Conservation (phyloP, 2,329 filamentous ascomycete species). For the Didymella segeticola region DNA sequence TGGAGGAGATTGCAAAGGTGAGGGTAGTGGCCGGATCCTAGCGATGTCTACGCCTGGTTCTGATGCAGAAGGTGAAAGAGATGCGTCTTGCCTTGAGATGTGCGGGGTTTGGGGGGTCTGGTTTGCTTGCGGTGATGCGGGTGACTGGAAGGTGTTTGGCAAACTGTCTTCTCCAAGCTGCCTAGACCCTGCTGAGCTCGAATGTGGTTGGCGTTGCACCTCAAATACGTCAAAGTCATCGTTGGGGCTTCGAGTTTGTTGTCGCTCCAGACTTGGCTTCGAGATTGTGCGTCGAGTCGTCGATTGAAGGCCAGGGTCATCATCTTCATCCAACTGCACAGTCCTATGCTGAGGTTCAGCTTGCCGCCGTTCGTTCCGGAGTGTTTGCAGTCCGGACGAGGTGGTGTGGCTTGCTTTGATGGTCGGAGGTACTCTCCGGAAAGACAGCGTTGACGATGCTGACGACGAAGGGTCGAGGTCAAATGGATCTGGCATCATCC, state of each 20-base stretch:
- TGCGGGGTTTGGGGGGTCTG: background rate
- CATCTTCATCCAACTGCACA: background rate
- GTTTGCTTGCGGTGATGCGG: background rate
- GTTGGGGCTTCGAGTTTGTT: background rate
- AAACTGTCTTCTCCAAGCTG: background rate
- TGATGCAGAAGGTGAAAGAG: background rate
- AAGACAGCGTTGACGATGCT: background rate
- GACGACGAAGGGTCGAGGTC: background rate
- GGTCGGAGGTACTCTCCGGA: background rate
- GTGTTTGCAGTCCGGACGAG: background rate
- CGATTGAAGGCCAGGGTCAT: background rate
- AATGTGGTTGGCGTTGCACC: background rate
- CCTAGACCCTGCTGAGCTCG: background rate
- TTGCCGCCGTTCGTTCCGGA: background rate
- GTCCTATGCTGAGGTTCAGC: background rate
- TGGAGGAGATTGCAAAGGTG: background rate
- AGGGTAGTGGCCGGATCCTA: background rate
- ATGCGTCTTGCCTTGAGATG: background rate
- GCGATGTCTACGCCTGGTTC: background rate
- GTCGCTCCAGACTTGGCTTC: background rate
- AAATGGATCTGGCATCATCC: background rate
- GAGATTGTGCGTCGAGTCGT: background rate
- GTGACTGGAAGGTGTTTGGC: background rate
- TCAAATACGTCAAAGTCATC: slow-evolving; percentile 1
- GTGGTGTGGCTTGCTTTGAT: background rate